A percentile compares a stretch with the other conserved stretches of the same genome.
Conservation (phyloP, 257 asterid species). For the Lithospermum erythrorhizon region DNA sequence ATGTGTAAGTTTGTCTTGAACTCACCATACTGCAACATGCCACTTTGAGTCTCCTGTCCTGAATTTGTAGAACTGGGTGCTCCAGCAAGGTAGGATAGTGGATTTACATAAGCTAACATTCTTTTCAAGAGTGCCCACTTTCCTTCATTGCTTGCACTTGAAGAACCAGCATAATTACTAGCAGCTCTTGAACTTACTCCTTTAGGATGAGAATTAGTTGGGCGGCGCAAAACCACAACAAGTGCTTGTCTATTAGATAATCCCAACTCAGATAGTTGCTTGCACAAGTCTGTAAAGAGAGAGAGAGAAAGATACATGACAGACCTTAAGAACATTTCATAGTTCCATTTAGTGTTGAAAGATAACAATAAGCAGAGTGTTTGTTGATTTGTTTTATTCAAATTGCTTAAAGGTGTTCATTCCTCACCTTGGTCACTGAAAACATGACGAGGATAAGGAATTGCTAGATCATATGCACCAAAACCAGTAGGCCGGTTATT, state of each 20-base stretch:
- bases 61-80: slow-evolving; percentile 28
- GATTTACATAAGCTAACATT: slow-evolving; percentile 58
- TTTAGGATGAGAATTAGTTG: slow-evolving; percentile 16
- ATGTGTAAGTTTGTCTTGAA: not conserved
- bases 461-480: slow-evolving; percentile 63
- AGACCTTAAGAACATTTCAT: slow-evolving; percentile 5
- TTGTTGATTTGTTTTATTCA: not conserved
- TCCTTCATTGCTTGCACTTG: slow-evolving; percentile 45
- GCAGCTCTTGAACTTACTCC: slow-evolving; percentile 23
- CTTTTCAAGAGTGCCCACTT: slow-evolving; percentile 58
- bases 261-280: slow-evolving; percentile 58
- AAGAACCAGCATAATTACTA: slow-evolving; percentile 26
- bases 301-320: not conserved
- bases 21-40: slow-evolving; percentile 49
- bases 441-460: slow-evolving; percentile 94
- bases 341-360: slow-evolving; percentile 6
- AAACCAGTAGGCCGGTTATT: slow-evolving; percentile 41
- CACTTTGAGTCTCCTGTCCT: slow-evolving; percentile 38
- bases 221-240: slow-evolving; percentile 40
- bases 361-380: not conserved
- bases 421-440: slow-evolving; percentile 58
- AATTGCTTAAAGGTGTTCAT: not conserved
- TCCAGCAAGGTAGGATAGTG: slow-evolving; percentile 60
- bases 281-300: slow-evolving; percentile 44
- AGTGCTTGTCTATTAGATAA: slow-evolving; percentile 72